phyloP scores from a whole-genome alignment of 1,284 basidiomycete genomes.

The Vanrija sp. region DNA sequence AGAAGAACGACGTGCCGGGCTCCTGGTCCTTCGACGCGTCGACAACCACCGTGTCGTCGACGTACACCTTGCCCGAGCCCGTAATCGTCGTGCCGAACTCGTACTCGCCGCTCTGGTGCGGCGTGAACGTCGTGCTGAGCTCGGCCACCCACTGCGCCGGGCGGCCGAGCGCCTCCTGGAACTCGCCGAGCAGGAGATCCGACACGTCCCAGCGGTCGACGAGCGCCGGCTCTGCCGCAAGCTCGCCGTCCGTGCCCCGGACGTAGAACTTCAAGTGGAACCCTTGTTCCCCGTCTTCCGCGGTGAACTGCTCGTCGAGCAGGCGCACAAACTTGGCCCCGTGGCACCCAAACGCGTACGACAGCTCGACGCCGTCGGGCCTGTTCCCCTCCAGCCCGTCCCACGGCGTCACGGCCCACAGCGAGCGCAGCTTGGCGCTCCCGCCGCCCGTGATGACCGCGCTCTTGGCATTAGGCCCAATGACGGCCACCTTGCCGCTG shows the following conservation, averaged over 20 bases:
- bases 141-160: conserved; percentile 19
- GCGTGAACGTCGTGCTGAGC: conserved; percentile 21
- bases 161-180: conserved; percentile 15
- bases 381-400: conserved; percentile 54
- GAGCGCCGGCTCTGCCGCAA: conserved; percentile 7
- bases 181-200: conserved; percentile 30
- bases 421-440: conserved; percentile 53
- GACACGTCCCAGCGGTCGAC: conserved; percentile 18
- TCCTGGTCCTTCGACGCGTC: conserved; percentile 59
- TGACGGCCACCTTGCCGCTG: conserved; percentile 53
- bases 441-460: conserved; percentile 58
- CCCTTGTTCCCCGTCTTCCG: conserved; percentile 22
- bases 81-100: conserved; percentile 30
- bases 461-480: conserved; percentile 58
- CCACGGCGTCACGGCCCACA: conserved; percentile 55
- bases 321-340: conserved; percentile 23
- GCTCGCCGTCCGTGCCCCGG: conserved; percentile 13
- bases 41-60: conserved; percentile 60
- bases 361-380: conserved; percentile 39
- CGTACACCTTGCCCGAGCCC: conserved; percentile 52
- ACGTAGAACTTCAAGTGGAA: conserved; percentile 25
- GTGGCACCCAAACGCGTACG: conserved; percentile 50
- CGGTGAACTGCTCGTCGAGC: conserved; percentile 22
- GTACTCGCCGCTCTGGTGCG: conserved; percentile 24
- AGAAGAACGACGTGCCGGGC: conserved; percentile 20